These are phyloP conservation scores for Plasmodium blacklocki DNA, from an alignment of 169 alveolate genomes.

Conservation along the genomic window DNA sequence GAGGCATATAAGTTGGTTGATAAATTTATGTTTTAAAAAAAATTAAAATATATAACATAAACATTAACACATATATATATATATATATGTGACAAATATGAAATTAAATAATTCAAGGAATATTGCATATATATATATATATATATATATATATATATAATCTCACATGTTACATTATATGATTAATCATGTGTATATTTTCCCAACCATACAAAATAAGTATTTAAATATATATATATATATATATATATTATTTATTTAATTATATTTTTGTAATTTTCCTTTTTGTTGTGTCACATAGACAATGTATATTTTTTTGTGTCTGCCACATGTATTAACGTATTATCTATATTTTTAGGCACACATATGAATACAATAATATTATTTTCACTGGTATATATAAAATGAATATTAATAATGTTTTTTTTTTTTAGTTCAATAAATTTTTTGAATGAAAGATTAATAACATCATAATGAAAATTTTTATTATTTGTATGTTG, in stretches of 20 bases:
- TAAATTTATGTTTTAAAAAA: slow-evolving; percentile 5
- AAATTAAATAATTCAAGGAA: too few relatives aligned
- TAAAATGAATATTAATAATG: slow-evolving; percentile 8
- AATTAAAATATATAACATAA: neutral
- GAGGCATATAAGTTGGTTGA: slow-evolving; percentile 62
- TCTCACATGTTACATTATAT: too few relatives aligned
- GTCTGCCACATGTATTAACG: slow-evolving; percentile 32
- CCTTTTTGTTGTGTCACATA: neutral
- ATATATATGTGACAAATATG: too few relatives aligned
- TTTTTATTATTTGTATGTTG: neutral
- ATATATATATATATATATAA: too few relatives aligned
- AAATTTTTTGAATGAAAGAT: slow-evolving; percentile 2
- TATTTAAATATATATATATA: too few relatives aligned
- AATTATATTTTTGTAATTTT: neutral
- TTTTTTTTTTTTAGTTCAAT: slow-evolving; percentile 9
- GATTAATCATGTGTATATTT: too few relatives aligned
- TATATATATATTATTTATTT: neutral
- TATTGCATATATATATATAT: too few relatives aligned
- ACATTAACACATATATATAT: too few relatives aligned
- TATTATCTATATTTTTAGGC: slow-evolving; percentile 23
- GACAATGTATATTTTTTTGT: slow-evolving; percentile 34
- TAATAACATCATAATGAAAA: neutral
- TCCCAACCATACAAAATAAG: too few relatives aligned
- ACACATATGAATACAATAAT: slow-evolving; percentile 27
- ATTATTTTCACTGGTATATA: slow-evolving; percentile 2